Percentiles rank a stretch among this genome's conserved stretches.
Conservation (phyloP, 1,139 yeast species). For the Geotrichum bryndzae region DNA sequence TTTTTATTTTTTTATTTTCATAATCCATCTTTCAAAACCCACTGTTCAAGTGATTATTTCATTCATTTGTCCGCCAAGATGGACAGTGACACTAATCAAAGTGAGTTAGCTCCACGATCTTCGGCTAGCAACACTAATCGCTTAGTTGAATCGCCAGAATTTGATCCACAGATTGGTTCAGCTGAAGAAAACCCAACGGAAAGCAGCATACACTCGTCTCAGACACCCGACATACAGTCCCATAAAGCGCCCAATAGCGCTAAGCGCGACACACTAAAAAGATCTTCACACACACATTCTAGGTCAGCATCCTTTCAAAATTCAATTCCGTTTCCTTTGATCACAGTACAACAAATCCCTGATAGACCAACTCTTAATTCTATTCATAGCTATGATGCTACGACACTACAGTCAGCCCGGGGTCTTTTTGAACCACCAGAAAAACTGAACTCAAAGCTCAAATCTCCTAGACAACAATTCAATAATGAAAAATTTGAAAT, state of each 20-base stretch:
- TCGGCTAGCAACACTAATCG: neutral
- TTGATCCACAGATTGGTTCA: neutral
- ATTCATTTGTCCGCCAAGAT: neutral
- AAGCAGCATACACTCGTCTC: neutral
- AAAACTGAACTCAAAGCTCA: neutral
- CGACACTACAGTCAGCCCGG: neutral
- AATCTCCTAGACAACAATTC: neutral
- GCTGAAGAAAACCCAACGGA: neutral
- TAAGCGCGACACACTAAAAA: neutral
- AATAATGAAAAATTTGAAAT: neutral
- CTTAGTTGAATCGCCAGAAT: neutral
- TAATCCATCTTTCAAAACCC: neutral
- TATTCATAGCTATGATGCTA: slow-evolving; percentile 2
- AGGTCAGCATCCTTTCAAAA: slow-evolving; percentile 4
- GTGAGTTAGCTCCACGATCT: neutral
- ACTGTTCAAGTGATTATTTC: neutral
- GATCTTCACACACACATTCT: neutral
- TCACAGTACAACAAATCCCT: neutral
- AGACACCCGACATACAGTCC: neutral
- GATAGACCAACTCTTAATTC: slow-evolving; percentile 2
- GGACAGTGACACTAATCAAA: neutral
- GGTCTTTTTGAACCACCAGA: neutral
- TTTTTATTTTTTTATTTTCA: too few relatives aligned
- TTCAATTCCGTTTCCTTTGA: neutral
- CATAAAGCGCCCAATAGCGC: neutral